Percentiles rank a stretch among this genome's conserved stretches.
These are phyloP conservation scores for Krasilnikovozyma curviuscula DNA, from an alignment of 768 basidiomycete species.

Conservation along the genomic window DNA sequence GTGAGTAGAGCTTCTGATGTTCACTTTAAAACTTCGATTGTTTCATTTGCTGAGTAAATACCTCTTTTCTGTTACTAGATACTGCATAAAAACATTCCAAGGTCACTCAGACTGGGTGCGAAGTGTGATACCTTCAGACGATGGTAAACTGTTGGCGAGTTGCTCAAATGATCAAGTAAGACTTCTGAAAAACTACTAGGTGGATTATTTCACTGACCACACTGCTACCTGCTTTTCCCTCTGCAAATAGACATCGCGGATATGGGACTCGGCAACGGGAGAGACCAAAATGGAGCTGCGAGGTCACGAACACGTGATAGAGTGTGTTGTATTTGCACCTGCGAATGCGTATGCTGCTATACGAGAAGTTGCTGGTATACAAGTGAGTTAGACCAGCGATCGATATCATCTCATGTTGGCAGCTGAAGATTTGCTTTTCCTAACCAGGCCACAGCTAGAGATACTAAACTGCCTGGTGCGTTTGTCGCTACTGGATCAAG, in stretches of 20 bases:
- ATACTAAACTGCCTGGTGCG: conserved; percentile 26
- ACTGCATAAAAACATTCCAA: conserved; percentile 52
- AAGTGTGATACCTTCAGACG: conserved; percentile 32
- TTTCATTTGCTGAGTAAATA: background rate
- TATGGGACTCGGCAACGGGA: conserved; percentile 54
- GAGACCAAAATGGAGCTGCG: conserved; percentile 64
- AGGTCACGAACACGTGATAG: conserved; percentile 73
- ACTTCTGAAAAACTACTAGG: too few species aligned
- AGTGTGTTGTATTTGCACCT: conserved; percentile 64
- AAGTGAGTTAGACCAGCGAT: conserved; percentile 31
- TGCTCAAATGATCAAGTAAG: conserved; percentile 75
- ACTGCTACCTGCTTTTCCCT: conserved; percentile 7
- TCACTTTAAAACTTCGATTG: background rate
- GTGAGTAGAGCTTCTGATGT: conserved; percentile 31
- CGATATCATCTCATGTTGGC: background rate
- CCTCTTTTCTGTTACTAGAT: conserved; percentile 27
- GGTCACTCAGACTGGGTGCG: conserved; percentile 79
- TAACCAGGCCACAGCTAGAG: conserved; percentile 32
- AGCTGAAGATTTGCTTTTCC: background rate
- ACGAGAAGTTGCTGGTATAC: conserved; percentile 52
- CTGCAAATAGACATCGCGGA: conserved; percentile 64
- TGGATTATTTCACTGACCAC: background rate
- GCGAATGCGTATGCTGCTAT: conserved; percentile 53
- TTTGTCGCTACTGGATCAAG: conserved; percentile 67
- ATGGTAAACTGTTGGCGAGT: conserved; percentile 55